Conservation (phyloP, 2,329 filamentous ascomycete genomes). For the Ceratocystis colombiana region DNA sequence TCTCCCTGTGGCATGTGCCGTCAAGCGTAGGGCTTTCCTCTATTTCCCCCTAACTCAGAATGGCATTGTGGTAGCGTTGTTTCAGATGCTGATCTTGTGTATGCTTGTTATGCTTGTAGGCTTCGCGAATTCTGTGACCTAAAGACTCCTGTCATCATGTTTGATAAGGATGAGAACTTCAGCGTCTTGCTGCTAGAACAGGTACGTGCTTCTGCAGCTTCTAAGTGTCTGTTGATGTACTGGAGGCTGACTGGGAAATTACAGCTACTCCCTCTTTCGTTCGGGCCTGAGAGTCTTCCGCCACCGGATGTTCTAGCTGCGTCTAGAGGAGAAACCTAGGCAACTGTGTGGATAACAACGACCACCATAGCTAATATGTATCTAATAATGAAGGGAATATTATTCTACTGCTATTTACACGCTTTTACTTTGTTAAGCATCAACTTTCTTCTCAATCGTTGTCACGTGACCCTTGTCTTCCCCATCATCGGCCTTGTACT, state of each 20-base stretch:
- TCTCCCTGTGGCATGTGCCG: conserved; percentile 93
- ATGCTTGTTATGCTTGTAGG: conserved; percentile 33
- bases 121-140: conserved; percentile 66
- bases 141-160: conserved; percentile 79
- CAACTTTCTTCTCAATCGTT: background rate
- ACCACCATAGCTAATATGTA: background rate
- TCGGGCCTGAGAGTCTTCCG: conserved; percentile 52
- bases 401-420: background rate
- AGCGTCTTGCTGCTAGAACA: conserved; percentile 60
- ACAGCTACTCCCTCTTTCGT: conserved; percentile 57
- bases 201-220: conserved; percentile 35
- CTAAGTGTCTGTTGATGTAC: background rate
- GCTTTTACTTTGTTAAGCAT: background rate
- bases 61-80: background rate
- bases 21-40: conserved; percentile 59
- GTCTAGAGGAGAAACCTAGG: conserved; percentile 3
- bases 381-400: conserved; percentile 12
- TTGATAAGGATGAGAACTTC: conserved; percentile 67
- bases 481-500: conserved; percentile 26
- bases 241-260: background rate
- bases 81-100: conserved; percentile 14
- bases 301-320: conserved; percentile 27
- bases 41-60: conserved; percentile 11
- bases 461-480: conserved; percentile 17
- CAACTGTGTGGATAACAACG: background rate